Percentiles rank a stretch among this genome's conserved stretches.
Conservation (phyloP, 805 yeast genomes). For the Pichia californica region DNA sequence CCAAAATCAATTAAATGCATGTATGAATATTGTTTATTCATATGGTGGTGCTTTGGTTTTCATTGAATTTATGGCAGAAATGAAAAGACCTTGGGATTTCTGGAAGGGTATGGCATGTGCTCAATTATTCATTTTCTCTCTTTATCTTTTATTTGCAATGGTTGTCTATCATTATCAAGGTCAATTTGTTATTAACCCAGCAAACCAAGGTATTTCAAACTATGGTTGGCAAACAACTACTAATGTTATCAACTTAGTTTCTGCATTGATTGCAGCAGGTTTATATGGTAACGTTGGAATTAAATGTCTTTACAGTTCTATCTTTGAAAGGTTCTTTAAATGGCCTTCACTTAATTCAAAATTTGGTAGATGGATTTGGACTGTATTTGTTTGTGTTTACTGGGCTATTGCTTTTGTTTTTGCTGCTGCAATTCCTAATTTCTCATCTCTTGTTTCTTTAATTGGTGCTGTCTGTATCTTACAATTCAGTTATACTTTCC, state of each 20-base stretch:
- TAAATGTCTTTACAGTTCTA: conserved; percentile 35
- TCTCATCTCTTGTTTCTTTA: conserved; percentile 32
- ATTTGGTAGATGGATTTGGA: conserved; percentile 33
- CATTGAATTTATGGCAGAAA: conserved; percentile 42
- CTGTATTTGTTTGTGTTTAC: conserved; percentile 31
- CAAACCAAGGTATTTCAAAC: conserved; percentile 37
- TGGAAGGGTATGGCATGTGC: conserved; percentile 42
- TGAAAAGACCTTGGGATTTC: conserved; percentile 42
- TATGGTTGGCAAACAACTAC: conserved; percentile 36
- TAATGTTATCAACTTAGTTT: conserved; percentile 34
- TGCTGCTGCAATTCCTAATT: conserved; percentile 40
- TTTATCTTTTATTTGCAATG: conserved; percentile 37
- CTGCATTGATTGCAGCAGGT: conserved; percentile 41
- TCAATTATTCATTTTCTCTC: conserved; percentile 34
- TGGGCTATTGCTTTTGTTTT: conserved; percentile 39
- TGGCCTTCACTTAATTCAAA: conserved; percentile 30
- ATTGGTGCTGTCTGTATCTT: conserved; percentile 40
- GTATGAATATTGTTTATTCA: conserved; percentile 41
- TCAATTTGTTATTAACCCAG: conserved; percentile 37
- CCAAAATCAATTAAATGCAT: conserved; percentile 7
- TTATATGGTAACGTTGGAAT: conserved; percentile 42
- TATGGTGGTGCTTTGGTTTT: conserved; percentile 46
- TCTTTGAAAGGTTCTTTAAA: conserved; percentile 28
- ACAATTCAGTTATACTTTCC: conserved; percentile 42
- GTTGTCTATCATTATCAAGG: conserved; percentile 41